Conservation (phyloP, 164 flowering plant species). For the Paratinospora sagittata region DNA sequence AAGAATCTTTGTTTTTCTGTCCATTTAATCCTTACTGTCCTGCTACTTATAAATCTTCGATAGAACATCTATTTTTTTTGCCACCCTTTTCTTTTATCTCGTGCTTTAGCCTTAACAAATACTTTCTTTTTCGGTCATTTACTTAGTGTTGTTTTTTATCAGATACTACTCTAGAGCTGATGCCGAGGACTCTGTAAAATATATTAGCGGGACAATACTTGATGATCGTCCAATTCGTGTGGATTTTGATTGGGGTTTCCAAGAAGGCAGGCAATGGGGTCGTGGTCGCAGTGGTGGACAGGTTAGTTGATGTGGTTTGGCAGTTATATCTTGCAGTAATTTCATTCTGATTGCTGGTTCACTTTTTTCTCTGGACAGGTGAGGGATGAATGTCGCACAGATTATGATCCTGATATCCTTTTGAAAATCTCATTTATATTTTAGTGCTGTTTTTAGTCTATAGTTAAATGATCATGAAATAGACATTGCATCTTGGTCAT, state of each 20-base stretch:
- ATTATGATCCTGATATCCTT: conserved; percentile 99
- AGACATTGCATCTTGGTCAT: neutral
- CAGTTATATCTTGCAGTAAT: neutral
- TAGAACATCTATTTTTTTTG: neutral
- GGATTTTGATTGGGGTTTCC: conserved; percentile 99
- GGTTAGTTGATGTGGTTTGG: conserved; percentile 28
- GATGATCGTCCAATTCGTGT: conserved; percentile 98
- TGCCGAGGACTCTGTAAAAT: conserved; percentile 88
- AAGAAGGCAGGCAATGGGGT: conserved; percentile 99
- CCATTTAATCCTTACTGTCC: neutral
- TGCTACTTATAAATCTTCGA: neutral
- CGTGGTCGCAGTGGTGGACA: conserved; percentile 99
- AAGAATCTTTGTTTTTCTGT: conserved; percentile 21
- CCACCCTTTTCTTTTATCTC: neutral
- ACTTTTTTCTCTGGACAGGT: conserved; percentile 43
- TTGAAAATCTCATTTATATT: neutral
- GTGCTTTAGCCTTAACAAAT: neutral
- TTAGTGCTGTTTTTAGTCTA: neutral
- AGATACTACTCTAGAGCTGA: conserved; percentile 94
- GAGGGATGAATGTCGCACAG: conserved; percentile 96
- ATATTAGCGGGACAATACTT: conserved; percentile 92
- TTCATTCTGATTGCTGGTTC: neutral
- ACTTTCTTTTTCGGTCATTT: neutral
- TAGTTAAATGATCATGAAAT: neutral
- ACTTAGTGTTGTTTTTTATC: conserved; percentile 8